Base-by-base conservation (phyloP, 2,329 filamentous ascomycete species). In the Cladosporium colombiae region DNA sequence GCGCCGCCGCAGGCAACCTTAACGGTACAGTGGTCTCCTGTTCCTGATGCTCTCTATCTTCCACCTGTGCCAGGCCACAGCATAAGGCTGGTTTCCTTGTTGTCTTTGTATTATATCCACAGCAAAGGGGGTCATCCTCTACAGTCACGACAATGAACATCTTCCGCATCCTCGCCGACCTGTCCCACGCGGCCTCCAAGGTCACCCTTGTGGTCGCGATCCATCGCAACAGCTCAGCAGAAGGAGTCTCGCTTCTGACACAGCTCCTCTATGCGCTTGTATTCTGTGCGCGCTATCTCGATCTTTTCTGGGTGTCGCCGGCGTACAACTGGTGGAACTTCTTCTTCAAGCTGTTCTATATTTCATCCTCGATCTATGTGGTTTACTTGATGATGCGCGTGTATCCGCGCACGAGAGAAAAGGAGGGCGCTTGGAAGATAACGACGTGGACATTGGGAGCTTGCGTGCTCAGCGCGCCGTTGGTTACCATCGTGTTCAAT, bases 391-490 rank as follows among this genome's bases (percentile, higher is more conserved):
- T 98, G 93, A 90, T 92, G 78, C 90, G 89, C 79, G 82, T 93
- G 25, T 97, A 88, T 77, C 90, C 93, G 13, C 87, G 94, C 37
- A 96, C 93, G n/a, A 83, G 93, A 50, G 94, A 98, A 80, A 85
- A 89, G 62, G 94, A 98, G 81, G 87, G 92, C 72, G 91, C 93
- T n/a, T 97, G 94, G 93, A 96, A 93, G 80, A 82, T 97, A 70
- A 92, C 91, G 50, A 87, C 87, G 29, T 86, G 86, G 69, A 89
- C 89, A 62, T 79, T 94, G 2, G 83, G 80, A 14, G 89, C 86
- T 4, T 89, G 89, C 23, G 74, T 92, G 33, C 72, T 90, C 14
- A 75, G 90, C 33, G 89, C 92, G 11, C 92, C 93, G 0, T 84
- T 96, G 69, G 84, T 87, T 70, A 90, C 89, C 81, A 77, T 90